A percentile compares a stretch with the other conserved stretches of the same genome.
Conservation (phyloP, 306 rosid genomes). For the Quercus agrifolia region DNA sequence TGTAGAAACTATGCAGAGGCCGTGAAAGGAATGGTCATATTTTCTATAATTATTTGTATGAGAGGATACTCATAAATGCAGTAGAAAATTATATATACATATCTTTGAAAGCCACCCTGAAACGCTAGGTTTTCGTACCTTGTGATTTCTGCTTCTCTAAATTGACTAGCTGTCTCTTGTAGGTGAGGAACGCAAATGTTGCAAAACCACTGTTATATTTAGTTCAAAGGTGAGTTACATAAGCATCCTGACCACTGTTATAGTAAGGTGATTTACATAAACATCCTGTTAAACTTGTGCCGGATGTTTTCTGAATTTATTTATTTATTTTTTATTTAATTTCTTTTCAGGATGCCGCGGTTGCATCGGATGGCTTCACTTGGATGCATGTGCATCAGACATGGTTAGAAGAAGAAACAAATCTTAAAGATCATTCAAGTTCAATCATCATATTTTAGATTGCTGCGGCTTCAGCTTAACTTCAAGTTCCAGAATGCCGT, state of each 20-base stretch:
- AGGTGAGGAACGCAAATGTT: conserved; percentile 34
- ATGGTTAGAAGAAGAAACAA: conserved; percentile 36
- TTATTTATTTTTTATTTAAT: neutral
- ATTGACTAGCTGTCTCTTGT: neutral
- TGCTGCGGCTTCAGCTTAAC: conserved; percentile 4
- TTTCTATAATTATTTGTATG: too few species aligned
- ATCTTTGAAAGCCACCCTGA: too few species aligned
- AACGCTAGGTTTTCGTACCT: neutral
- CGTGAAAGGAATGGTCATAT: too few species aligned
- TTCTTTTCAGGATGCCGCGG: conserved; percentile 40
- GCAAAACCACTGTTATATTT: conserved; percentile 34
- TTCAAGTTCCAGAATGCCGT: conserved; percentile 9
- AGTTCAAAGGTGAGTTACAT: conserved; percentile 32
- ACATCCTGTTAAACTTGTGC: neutral
- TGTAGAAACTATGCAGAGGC: neutral
- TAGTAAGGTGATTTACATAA: conserved; percentile 30
- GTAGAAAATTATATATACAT: too few species aligned
- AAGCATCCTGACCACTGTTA: conserved; percentile 12
- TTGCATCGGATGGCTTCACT: conserved; percentile 31
- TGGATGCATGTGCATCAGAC: conserved; percentile 72
- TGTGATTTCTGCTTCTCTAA: neutral
- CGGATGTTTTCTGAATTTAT: neutral
- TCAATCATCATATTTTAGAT: conserved; percentile 37
- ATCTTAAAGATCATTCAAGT: conserved; percentile 23
- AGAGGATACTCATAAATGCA: too few species aligned